phyloP scores from a whole-genome alignment of 306 rosid genomes.

The Vachellia pachyceras region DNA sequence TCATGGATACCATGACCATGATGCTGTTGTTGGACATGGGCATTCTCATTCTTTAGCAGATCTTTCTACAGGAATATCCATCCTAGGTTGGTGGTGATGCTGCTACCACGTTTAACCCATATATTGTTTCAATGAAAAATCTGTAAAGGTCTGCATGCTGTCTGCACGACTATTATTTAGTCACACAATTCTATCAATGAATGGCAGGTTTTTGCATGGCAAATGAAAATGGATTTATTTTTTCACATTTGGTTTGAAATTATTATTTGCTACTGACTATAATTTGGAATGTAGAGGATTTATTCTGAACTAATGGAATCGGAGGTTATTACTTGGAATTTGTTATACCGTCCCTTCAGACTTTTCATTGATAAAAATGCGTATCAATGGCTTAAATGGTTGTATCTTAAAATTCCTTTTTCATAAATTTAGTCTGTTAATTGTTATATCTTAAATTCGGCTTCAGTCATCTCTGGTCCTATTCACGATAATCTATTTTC shows the following conservation, averaged over 20 bases:
- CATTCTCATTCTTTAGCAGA: constrained; percentile 89
- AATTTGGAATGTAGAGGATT: not conserved
- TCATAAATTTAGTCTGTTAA: not conserved
- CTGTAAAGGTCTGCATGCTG: not conserved
- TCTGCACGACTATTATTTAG: not conserved
- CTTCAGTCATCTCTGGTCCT: constrained; percentile 13
- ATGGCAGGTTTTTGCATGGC: not conserved
- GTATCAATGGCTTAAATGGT: not conserved
- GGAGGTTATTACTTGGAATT: not conserved
- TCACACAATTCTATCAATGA: not conserved
- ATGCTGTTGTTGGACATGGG: constrained; percentile 54
- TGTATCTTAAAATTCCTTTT: constrained; percentile 23
- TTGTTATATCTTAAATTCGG: constrained; percentile 14
- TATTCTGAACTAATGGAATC: not conserved
- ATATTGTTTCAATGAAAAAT: not conserved
- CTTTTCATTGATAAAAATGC: constrained; percentile 3
- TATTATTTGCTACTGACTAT: not conserved
- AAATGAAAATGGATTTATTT: not conserved
- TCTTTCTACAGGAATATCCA: constrained; percentile 82
- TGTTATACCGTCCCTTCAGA: not conserved
- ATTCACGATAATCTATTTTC: constrained; percentile 25
- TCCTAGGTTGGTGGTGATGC: constrained; percentile 71
- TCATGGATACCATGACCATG: constrained; percentile 59
- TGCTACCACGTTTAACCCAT: not conserved
- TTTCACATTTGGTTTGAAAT: constrained; percentile 3